Evolutionary conservation across 768 basidiomycete species (phyloP).

Genomic region (Rhodotorula graminis): DNA sequence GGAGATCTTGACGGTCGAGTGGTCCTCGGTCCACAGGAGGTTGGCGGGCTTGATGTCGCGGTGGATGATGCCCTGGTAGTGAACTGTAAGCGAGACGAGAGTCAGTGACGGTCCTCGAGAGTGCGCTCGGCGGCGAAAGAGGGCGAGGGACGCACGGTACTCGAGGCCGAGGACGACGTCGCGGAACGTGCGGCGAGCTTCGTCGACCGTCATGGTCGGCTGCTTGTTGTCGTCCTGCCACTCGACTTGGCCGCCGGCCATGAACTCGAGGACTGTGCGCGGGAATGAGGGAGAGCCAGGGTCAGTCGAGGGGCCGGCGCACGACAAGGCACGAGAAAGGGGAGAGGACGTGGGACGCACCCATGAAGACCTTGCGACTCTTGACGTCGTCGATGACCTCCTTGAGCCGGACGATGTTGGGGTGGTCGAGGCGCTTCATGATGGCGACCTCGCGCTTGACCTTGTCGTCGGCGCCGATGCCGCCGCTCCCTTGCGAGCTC

Average conservation of each 20-base stretch:
- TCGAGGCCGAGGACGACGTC: conserved; percentile 92
- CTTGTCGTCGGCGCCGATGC: conserved; percentile 42
- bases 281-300: not conserved
- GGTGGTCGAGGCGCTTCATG: conserved; percentile 70
- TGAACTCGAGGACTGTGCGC: conserved; percentile 82
- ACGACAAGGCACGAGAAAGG: no score
- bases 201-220: conserved; percentile 75
- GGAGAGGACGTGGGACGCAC: no score
- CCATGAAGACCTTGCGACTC: conserved; percentile 84
- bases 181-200: conserved; percentile 79
- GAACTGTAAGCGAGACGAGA: conserved; percentile 58
- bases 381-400: conserved; percentile 93
- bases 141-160: conserved; percentile 63
- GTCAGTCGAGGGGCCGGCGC: no score
- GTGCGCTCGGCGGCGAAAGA: not conserved
- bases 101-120: conserved; percentile 7
- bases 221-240: conserved; percentile 60
- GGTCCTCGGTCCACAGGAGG: conserved; percentile 81
- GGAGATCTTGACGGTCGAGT: conserved; percentile 86
- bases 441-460: conserved; percentile 59
- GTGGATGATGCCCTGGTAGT: conserved; percentile 96
- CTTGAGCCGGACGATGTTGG: conserved; percentile 56
- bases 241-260: conserved; percentile 88
- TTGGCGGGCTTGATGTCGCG: conserved; percentile 99
- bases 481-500: conserved; percentile 28